phyloP scores from a whole-genome alignment of 2,329 filamentous ascomycete genomes.

The Arthrobotrys musiformis region DNA sequence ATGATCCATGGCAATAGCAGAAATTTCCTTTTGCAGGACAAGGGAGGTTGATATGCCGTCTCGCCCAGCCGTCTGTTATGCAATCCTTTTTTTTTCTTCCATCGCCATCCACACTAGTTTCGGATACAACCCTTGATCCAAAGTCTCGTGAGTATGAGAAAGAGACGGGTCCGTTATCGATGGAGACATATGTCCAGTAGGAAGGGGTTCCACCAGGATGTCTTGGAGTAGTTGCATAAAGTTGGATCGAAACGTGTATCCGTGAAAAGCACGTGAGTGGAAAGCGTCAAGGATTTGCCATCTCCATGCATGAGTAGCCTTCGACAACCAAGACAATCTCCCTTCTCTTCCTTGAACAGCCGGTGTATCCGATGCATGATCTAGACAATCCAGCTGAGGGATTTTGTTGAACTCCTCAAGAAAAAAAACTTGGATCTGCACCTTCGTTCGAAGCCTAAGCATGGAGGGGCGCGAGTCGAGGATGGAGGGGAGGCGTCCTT shows the following conservation, averaged over 20 bases:
- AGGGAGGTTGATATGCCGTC: conserved; percentile 56
- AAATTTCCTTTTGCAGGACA: conserved; percentile 54
- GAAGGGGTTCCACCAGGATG: conserved; percentile 46
- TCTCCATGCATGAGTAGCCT: conserved; percentile 42
- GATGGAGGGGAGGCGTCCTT: conserved; percentile 49
- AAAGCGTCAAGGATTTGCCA: conserved; percentile 55
- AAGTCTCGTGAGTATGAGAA: conserved; percentile 54
- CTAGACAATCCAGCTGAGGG: conserved; percentile 54
- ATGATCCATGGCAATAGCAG: conserved; percentile 55
- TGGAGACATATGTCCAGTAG: conserved; percentile 50
- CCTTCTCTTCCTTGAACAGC: conserved; percentile 47
- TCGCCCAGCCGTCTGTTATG: conserved; percentile 51
- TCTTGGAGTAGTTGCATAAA: conserved; percentile 53
- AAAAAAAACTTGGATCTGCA: conserved; percentile 52
- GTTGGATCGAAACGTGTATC: conserved; percentile 50
- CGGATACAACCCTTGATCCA: conserved; percentile 53
- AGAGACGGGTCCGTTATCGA: conserved; percentile 53
- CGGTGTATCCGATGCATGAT: conserved; percentile 56
- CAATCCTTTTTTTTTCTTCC: conserved; percentile 32
- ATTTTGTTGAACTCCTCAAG: conserved; percentile 50
- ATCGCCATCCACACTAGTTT: conserved; percentile 56
- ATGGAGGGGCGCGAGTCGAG: conserved; percentile 47
- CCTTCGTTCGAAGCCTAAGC: conserved; percentile 39
- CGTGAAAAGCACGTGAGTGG: conserved; percentile 55
- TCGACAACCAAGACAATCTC: conserved; percentile 35